Base-by-base conservation (phyloP, 306 rosid species). In the barrel medic (Medicago truncatula) region DNA sequence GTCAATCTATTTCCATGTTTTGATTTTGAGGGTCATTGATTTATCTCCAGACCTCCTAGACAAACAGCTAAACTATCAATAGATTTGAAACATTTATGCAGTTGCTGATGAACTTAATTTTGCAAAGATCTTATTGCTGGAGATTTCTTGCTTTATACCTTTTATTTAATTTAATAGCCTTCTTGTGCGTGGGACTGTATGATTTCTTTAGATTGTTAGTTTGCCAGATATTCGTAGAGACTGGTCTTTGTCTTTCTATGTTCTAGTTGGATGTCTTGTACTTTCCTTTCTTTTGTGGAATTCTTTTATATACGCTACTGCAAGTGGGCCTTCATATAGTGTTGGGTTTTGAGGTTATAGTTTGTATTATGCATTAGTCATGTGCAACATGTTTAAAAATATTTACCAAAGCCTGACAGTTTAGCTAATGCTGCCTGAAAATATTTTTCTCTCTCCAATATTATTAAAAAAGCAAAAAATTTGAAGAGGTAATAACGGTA, bases 401-500 rank as follows among this genome's bases (percentile, higher is more conserved):
- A 39, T 65, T 62, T 39, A 39, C 52, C 52, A 39, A 39, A 65
- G 31, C 70, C n/a, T 65, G 40, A 58, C 70, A 65, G 36, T 49
- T 41, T 68, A 66, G 34, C 31, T 76, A 64, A 53, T 71, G 58
- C 11, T 71, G 62, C 50, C 16, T 7, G 36, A 39, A 34, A 11
- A 38, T 53, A 25, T 81, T 20, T 25, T 23, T 77, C 43, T 31
- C 43, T 56, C 6, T 58, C 16, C 15, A 18, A 23, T 53, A 53
- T 23, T 16, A 23, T 18, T 11, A 14, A 62, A 11, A 28, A 47
- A 39, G n/a, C 56, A 4, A 28, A 39, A 76, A 0, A 21, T 36
- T 62, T 28, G 41, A 50, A 71, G 76, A 60, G 66, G 62, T 62
- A 72, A 60, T 77, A n/a, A 53, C 46, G 65, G 43, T 67, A 20